These are phyloP conservation scores for Amphirosellinia nigrospora DNA, from an alignment of 495 filamentous ascomycete genomes.

Conservation along the genomic window DNA sequence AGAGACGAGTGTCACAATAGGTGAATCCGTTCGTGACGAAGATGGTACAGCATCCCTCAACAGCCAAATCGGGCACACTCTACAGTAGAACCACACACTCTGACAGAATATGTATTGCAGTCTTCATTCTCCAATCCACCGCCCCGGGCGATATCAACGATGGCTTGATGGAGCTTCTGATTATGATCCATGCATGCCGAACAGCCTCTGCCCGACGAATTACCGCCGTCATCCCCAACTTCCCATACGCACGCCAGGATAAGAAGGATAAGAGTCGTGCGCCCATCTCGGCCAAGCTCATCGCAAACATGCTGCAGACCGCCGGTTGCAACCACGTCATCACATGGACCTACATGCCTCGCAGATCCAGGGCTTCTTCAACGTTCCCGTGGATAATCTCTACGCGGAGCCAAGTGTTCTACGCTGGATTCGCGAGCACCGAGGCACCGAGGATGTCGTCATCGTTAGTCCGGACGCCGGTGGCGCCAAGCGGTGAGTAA, in stretches of 20 bases:
- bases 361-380: conserved; percentile 94
- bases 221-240: conserved; percentile 93
- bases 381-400: conserved; percentile 95
- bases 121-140: conserved; percentile 96
- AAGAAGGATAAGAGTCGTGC: conserved; percentile 96
- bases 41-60: conserved; percentile 65
- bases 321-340: conserved; percentile 88
- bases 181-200: conserved; percentile 99
- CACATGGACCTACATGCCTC: conserved; percentile 83
- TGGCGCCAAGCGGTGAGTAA: conserved; percentile 87
- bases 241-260: conserved; percentile 90
- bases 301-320: conserved; percentile 97
- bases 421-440: conserved; percentile 87
- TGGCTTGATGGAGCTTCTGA: conserved; percentile 96
- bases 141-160: conserved; percentile 97
- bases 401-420: conserved; percentile 95
- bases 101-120: conserved; percentile 41
- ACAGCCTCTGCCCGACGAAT: conserved; percentile 94
- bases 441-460: conserved; percentile 81
- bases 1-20: conserved; percentile 95
- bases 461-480: conserved; percentile 97
- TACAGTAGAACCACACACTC: conserved; percentile 16
- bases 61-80: conserved; percentile 2
- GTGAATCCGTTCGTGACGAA: conserved; percentile 95
- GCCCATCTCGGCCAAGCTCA: conserved; percentile 88